Conservation (phyloP, 495 filamentous ascomycete genomes). For the Xylaria venustula region DNA sequence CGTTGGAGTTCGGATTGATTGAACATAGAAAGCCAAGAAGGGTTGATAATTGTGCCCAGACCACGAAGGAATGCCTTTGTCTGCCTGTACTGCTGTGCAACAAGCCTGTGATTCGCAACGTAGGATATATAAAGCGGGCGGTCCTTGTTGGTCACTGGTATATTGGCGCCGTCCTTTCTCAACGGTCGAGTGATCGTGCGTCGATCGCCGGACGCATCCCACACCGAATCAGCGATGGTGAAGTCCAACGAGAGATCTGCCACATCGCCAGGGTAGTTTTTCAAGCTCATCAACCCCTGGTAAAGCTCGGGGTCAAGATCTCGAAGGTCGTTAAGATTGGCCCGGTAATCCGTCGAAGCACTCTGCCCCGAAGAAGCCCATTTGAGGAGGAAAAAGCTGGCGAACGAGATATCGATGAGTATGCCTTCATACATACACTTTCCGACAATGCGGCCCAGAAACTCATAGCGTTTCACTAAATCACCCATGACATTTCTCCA, state of each 20-base stretch:
- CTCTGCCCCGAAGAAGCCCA: conserved; percentile 74
- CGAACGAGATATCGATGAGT: conserved; percentile 89
- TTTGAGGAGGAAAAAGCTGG: conserved; percentile 92
- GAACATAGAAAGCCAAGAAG: conserved; percentile 96
- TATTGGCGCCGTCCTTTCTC: conserved; percentile 69
- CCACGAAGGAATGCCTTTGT: conserved; percentile 86
- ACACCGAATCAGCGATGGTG: conserved; percentile 78
- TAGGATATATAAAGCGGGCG: conserved; percentile 90
- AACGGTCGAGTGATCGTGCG: conserved; percentile 69
- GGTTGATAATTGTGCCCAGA: conserved; percentile 82
- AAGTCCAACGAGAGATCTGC: conserved; percentile 83
- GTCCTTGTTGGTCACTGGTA: conserved; percentile 86
- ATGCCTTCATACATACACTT: conserved; percentile 99
- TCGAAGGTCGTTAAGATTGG: conserved; percentile 87
- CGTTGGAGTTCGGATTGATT: conserved; percentile 94
- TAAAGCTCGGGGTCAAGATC: conserved; percentile 95
- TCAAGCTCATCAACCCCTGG: conserved; percentile 82
- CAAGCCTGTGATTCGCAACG: conserved; percentile 81
- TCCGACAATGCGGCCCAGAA: conserved; percentile 86
- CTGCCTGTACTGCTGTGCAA: conserved; percentile 71
- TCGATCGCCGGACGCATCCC: conserved; percentile 46
- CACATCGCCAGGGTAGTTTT: conserved; percentile 85
- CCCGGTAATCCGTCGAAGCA: conserved; percentile 69
- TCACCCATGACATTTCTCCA: conserved; percentile 60
- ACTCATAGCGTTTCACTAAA: conserved; percentile 78